These are phyloP conservation scores for Candida nitratophila DNA, from an alignment of 805 yeast species.

Conservation along the genomic window DNA sequence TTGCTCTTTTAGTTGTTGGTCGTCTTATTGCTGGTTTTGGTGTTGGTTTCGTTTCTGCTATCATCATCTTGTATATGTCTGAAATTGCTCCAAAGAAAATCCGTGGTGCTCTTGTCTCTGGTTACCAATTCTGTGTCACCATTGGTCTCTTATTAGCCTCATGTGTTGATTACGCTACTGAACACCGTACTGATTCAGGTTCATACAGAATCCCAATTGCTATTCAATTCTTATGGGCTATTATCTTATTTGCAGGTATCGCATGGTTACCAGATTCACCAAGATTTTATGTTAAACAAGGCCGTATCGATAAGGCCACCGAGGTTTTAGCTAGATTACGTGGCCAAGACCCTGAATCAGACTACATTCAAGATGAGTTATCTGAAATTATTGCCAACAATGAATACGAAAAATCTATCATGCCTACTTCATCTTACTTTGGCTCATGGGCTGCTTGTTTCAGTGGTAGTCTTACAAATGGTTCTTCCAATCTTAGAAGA, in stretches of 20 bases:
- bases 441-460: constrained; percentile 38
- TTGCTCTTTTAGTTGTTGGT: constrained; percentile 34
- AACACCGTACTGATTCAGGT: constrained; percentile 42
- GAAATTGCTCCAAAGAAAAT: constrained; percentile 74
- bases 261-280: constrained; percentile 71
- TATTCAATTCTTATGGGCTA: constrained; percentile 65
- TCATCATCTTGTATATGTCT: constrained; percentile 73
- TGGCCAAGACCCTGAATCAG: constrained; percentile 40
- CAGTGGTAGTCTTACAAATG: constrained; percentile 29
- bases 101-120: constrained; percentile 70
- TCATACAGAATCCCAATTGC: constrained; percentile 74
- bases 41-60: constrained; percentile 72
- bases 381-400: constrained; percentile 46
- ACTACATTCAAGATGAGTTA: constrained; percentile 40
- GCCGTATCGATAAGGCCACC: constrained; percentile 50
- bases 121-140: constrained; percentile 60
- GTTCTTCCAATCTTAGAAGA: constrained; percentile 34
- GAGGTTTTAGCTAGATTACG: constrained; percentile 48
- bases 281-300: constrained; percentile 56
- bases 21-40: constrained; percentile 52
- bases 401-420: constrained; percentile 34
- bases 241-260: constrained; percentile 54
- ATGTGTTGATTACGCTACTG: constrained; percentile 63
- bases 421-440: constrained; percentile 29
- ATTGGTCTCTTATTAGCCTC: constrained; percentile 68